Percentiles rank a stretch among this genome's conserved stretches.
phyloP scores from a whole-genome alignment of 768 basidiomycete genomes.

The Tulasnella sp. region DNA sequence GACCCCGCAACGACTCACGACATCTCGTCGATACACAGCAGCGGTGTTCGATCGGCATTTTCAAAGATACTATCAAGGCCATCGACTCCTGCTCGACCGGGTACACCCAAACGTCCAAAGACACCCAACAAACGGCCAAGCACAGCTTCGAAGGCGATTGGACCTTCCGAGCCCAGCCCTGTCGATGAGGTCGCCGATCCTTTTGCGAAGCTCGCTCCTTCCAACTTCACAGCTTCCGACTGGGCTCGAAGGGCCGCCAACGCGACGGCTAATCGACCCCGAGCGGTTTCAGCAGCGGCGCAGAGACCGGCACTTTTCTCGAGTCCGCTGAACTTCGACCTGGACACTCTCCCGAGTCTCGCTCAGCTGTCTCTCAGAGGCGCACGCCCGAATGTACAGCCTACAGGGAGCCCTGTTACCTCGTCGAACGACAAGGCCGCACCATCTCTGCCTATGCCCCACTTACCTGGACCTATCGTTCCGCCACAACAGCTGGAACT shows the following conservation, averaged over 20 bases:
- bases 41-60: background rate
- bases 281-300: background rate
- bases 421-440: background rate
- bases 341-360: background rate
- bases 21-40: background rate
- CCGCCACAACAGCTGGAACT: conserved; percentile 9
- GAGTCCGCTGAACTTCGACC: background rate
- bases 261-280: background rate
- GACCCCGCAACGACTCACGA: background rate
- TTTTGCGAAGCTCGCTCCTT: background rate
- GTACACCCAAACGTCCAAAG: conserved; percentile 6
- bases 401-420: too few relatives aligned
- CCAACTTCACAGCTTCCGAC: background rate
- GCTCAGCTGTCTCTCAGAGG: background rate
- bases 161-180: background rate
- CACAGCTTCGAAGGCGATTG: background rate
- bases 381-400: background rate
- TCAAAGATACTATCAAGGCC: background rate
- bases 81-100: background rate
- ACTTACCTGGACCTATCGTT: background rate
- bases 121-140: conserved; percentile 1
- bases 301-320: background rate
- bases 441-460: background rate
- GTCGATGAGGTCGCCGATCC: background rate
- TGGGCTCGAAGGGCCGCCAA: background rate